Conservation (phyloP, 2,329 filamentous ascomycete species). For the Myrmaecium sp. region DNA sequence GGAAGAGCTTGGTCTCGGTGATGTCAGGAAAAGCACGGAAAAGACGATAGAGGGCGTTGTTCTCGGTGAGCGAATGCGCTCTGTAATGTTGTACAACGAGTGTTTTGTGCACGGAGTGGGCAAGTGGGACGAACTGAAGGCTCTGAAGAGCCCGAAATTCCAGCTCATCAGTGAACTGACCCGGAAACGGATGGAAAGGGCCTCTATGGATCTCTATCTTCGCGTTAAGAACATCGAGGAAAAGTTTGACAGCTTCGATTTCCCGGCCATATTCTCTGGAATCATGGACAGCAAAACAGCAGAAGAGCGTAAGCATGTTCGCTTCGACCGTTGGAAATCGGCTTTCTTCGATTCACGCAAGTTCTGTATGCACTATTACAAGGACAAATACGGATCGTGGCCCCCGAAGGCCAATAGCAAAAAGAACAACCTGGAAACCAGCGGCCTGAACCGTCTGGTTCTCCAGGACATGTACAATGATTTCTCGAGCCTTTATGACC, state of each 20-base stretch:
- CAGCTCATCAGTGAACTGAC: slow-evolving; percentile 53
- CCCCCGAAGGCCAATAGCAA: slow-evolving; percentile 82
- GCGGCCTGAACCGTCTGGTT: slow-evolving; percentile 71
- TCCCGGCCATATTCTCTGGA: slow-evolving; percentile 76
- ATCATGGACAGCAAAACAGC: slow-evolving; percentile 69
- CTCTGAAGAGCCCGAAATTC: slow-evolving; percentile 52
- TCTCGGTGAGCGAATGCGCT: slow-evolving; percentile 77
- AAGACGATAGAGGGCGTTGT: slow-evolving; percentile 81
- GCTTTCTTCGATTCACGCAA: slow-evolving; percentile 59
- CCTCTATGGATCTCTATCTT: slow-evolving; percentile 61
- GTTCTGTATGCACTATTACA: slow-evolving; percentile 56
- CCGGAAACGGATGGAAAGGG: slow-evolving; percentile 62
- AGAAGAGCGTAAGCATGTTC: slow-evolving; percentile 57
- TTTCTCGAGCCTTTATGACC: slow-evolving; percentile 71
- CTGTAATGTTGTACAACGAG: slow-evolving; percentile 68
- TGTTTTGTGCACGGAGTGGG: slow-evolving; percentile 84
- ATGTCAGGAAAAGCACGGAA: slow-evolving; percentile 66
- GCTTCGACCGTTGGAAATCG: slow-evolving; percentile 69
- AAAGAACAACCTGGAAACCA: slow-evolving; percentile 78
- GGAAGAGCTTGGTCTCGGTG: slow-evolving; percentile 58
- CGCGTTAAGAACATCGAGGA: slow-evolving; percentile 53
- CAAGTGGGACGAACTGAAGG: slow-evolving; percentile 58
- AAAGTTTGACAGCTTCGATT: slow-evolving; percentile 76
- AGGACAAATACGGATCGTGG: slow-evolving; percentile 55
- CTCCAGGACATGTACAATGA: slow-evolving; percentile 72